Evolutionary conservation across 306 rosid species (phyloP), one percentile per base, ranked within the genome.

Genomic region (Canavalia gladiata): DNA sequence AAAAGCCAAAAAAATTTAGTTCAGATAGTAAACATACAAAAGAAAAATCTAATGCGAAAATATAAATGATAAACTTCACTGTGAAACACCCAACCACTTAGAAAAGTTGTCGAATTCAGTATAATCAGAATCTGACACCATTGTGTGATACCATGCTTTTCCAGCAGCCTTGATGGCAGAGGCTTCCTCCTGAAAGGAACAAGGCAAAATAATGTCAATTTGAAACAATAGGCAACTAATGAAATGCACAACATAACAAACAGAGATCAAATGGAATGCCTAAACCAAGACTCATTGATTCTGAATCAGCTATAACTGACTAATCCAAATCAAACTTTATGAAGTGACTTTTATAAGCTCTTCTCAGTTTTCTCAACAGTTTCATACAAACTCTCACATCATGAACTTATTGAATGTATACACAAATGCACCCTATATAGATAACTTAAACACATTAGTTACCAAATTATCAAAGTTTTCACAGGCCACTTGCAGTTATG

Each of bases 51-150:
- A 69, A 43, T 1, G 6, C 10, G 4, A 80, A 50, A 72, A 39
- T 62, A 50, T 49, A 62, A 62, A 7, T 3, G 65, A 9, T 35
- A 70, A 29, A 79, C 65, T 72, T 85, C 72, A 94, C 93, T 94
- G 97, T 11, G 98, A 90, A 0, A 90, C 92, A 11, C 92, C 94
- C 1, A 94, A 73, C 97, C 98, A 94, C 88, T 94, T 94, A 4
- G 95, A 43, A 70, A 94, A 94, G 80, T 81, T 83, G 6, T 94
- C 98, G 0, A 94, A 94, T 72, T 94, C 96, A 3, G 96, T 80
- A 77, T 94, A 94, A 75, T 94, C 97, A 2, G 92, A 87, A 57
- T 94, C 98, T 0, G 98, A 92, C 45, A 92, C 90, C 98, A 94
- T 94, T 5, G 97, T 92, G 37, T 90, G 85, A 49, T 87, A 92